A percentile compares a stretch with the other conserved stretches of the same genome.
Evolutionary conservation across 2,329 filamentous ascomycete species (phyloP).

Genomic region (Monosporascus sp.): DNA sequence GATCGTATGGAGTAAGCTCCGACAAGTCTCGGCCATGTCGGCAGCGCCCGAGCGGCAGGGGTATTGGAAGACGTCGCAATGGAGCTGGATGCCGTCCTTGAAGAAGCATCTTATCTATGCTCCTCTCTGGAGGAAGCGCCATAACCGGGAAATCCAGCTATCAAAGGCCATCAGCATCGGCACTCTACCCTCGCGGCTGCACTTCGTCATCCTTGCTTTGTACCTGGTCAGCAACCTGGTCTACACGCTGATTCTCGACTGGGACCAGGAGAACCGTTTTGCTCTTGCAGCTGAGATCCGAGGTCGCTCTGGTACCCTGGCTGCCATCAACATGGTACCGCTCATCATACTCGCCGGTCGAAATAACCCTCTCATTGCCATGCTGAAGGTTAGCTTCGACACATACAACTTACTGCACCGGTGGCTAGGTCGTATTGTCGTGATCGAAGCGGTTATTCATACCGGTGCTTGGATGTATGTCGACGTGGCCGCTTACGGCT

Average conservation of each 20-base stretch:
- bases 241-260: constrained; percentile 60
- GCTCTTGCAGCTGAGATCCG: constrained; percentile 75
- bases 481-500: constrained; percentile 60
- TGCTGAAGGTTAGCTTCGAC: constrained; percentile 87
- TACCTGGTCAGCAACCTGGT: constrained; percentile 57
- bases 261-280: constrained; percentile 50
- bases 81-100: constrained; percentile 54
- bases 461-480: constrained; percentile 70
- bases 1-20: constrained; percentile 50
- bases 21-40: constrained; percentile 56
- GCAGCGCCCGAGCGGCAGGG: constrained; percentile 44
- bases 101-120: constrained; percentile 61
- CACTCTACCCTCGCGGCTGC: constrained; percentile 60
- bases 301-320: constrained; percentile 77
- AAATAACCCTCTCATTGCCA: constrained; percentile 83
- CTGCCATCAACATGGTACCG: constrained; percentile 86
- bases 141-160: constrained; percentile 61
- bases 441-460: constrained; percentile 65
- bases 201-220: constrained; percentile 49
- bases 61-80: constrained; percentile 56
- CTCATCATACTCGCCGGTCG: constrained; percentile 83
- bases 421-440: constrained; percentile 73
- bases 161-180: constrained; percentile 52
- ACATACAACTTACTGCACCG: constrained; percentile 89
- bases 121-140: constrained; percentile 58